Conservation (phyloP, 306 rosid species). For the Macrotyloma uniflorum region DNA sequence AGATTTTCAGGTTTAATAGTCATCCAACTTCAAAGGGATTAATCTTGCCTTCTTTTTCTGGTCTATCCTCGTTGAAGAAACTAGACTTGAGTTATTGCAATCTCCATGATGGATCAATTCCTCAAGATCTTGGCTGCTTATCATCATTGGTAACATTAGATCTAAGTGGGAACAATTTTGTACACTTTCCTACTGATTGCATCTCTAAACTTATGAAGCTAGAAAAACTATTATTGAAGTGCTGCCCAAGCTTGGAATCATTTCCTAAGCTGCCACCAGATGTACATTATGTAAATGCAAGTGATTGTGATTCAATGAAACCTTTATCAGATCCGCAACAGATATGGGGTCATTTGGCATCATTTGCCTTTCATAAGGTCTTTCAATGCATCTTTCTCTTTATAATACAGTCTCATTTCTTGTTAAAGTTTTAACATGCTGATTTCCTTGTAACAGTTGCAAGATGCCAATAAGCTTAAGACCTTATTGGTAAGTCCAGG, state of each 20-base stretch:
- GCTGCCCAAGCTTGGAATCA: constrained; percentile 30
- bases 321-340: constrained; percentile 23
- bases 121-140: constrained; percentile 29
- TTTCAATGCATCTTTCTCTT: constrained; percentile 1
- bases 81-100: constrained; percentile 28
- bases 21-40: constrained; percentile 18
- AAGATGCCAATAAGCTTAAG: not conserved
- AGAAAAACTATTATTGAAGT: constrained; percentile 11
- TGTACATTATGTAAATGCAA: not conserved
- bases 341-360: constrained; percentile 27
- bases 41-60: constrained; percentile 28
- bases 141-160: constrained; percentile 23
- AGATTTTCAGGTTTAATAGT: constrained; percentile 6
- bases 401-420: not conserved
- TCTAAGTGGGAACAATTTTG: constrained; percentile 35
- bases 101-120: constrained; percentile 40
- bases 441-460: constrained; percentile 33
- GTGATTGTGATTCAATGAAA: constrained; percentile 19
- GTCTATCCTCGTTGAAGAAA: constrained; percentile 11
- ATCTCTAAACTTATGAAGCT: constrained; percentile 14
- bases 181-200: not conserved
- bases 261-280: constrained; percentile 33
- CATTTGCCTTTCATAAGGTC: constrained; percentile 35
- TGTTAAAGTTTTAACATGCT: not conserved
- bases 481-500: constrained; percentile 33